Base-by-base conservation (phyloP, 805 yeast genomes). In the Myxozyma melibiosi region DNA sequence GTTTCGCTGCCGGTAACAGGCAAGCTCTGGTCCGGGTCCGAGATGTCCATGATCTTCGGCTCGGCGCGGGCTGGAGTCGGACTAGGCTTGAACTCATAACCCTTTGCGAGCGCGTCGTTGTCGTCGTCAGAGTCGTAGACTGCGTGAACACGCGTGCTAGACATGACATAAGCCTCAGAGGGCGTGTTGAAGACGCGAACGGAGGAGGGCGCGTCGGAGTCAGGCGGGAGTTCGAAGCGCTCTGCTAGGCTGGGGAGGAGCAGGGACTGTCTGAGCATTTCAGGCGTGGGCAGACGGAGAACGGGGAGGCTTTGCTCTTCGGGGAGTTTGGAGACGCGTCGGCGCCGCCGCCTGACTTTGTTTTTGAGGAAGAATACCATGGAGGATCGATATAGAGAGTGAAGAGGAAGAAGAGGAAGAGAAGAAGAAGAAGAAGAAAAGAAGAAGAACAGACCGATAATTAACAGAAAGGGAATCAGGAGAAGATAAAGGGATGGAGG, bases 261-360 rank as follows among this genome's bases (percentile, higher is more conserved):
- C 16, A 52, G 53, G 5, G 60, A 46, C 41, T 50, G 55, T 9
- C 58, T 47, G 28, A 56, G 40, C n/a, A 33, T 30, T 14, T 45
- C 57, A 7, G 43, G 43, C 13, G 25, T 22, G 20, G 60, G 60
- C 24, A 56, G 47, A 11, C 42, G 7, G 9, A 20, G 35, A 6
- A 13, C 27, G 22, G 25, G 28, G 16, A 6, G 8, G 34, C 22
- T 25, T 24, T 27, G 16, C 20, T 28, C 28, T 20, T 22, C 28
- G 22, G 51, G 6, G 47, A 40, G 31, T 35, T 16, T 33, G 41
- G 25, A 9, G 45, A n/a, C 16, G 28, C 28, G 45, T 43, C n/a
- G 6, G n/a, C n/a, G n/a, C n/a, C n/a, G n/a, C n/a, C n/a, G n/a
- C n/a, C n/a, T n/a, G n/a, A n/a, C n/a, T n/a, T n/a, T n/a, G n/a